These are phyloP conservation scores for Sarcodon aspratus DNA, from an alignment of 768 basidiomycete species.

Conservation along the genomic window DNA sequence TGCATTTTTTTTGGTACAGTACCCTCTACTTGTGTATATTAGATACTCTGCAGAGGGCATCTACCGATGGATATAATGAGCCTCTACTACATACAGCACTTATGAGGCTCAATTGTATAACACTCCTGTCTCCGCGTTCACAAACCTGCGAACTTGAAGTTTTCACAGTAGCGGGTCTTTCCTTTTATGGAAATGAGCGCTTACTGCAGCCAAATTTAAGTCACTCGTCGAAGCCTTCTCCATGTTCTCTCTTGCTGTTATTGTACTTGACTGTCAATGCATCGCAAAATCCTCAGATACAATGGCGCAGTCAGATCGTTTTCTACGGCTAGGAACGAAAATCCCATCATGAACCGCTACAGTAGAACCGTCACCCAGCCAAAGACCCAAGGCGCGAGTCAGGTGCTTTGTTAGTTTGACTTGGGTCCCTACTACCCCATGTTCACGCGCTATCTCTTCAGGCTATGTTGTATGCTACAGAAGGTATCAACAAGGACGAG, in stretches of 20 bases:
- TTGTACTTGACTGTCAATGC: background rate
- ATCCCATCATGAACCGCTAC: conserved; percentile 42
- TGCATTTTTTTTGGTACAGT: too few species aligned
- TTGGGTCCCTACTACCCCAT: background rate
- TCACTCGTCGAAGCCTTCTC: background rate
- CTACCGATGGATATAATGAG: too few species aligned
- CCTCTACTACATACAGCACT: too few species aligned
- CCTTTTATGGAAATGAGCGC: too few species aligned
- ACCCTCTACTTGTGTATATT: too few species aligned
- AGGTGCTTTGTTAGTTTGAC: conserved; percentile 32
- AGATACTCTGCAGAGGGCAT: too few species aligned
- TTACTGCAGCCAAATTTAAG: too few species aligned
- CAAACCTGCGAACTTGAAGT: too few species aligned
- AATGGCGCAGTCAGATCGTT: background rate
- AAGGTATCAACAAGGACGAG: conserved; percentile 65
- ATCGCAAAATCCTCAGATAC: too few species aligned
- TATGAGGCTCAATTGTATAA: too few species aligned
- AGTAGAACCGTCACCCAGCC: conserved; percentile 79
- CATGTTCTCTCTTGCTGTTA: background rate
- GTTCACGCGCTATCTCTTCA: conserved; percentile 16
- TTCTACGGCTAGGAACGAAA: conserved; percentile 8
- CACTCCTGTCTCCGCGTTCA: too few species aligned
- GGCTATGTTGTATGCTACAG: conserved; percentile 99
- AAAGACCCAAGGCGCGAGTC: conserved; percentile 92
- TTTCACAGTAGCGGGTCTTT: too few species aligned